Evolutionary conservation across 2,329 filamentous ascomycete species (phyloP).

Genomic region (Aplosporella prunicola): DNA sequence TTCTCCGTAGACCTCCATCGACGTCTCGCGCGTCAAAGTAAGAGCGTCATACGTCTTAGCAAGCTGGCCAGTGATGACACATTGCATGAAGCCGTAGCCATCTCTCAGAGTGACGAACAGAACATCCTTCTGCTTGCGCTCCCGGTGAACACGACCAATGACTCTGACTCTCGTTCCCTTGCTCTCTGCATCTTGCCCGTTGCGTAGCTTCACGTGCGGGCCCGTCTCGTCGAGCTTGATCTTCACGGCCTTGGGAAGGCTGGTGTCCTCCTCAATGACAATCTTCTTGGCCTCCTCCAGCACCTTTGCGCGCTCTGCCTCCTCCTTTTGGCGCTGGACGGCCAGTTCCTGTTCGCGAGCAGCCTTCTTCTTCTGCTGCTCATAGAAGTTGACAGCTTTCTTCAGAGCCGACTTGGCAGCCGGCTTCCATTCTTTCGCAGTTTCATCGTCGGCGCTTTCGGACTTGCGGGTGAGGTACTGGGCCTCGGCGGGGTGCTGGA

Average conservation of each 20-base stretch:
- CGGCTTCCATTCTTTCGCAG: constrained; percentile 65
- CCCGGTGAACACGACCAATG: constrained; percentile 70
- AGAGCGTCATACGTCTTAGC: constrained; percentile 88
- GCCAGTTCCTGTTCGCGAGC: constrained; percentile 66
- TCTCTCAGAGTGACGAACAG: constrained; percentile 81
- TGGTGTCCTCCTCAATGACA: constrained; percentile 57
- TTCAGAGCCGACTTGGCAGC: constrained; percentile 77
- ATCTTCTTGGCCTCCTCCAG: constrained; percentile 79
- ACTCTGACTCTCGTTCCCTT: constrained; percentile 70
- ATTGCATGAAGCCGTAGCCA: constrained; percentile 78
- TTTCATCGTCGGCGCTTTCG: constrained; percentile 47
- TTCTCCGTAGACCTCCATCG: constrained; percentile 73
- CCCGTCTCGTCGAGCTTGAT: constrained; percentile 69
- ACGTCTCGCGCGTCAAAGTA: constrained; percentile 78
- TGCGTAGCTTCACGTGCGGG: constrained; percentile 44
- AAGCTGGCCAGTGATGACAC: constrained; percentile 69
- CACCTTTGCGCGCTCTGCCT: constrained; percentile 58
- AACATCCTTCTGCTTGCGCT: constrained; percentile 72
- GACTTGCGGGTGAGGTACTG: constrained; percentile 59
- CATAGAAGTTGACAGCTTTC: constrained; percentile 67
- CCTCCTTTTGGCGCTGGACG: constrained; percentile 62
- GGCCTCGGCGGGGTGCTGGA: constrained; percentile 55
- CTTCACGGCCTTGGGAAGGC: constrained; percentile 62
- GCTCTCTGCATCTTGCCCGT: constrained; percentile 39
- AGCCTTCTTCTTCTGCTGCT: constrained; percentile 74